Evolutionary conservation across 768 basidiomycete species (phyloP).

Genomic region (Leccinum olivaceopallidum): DNA sequence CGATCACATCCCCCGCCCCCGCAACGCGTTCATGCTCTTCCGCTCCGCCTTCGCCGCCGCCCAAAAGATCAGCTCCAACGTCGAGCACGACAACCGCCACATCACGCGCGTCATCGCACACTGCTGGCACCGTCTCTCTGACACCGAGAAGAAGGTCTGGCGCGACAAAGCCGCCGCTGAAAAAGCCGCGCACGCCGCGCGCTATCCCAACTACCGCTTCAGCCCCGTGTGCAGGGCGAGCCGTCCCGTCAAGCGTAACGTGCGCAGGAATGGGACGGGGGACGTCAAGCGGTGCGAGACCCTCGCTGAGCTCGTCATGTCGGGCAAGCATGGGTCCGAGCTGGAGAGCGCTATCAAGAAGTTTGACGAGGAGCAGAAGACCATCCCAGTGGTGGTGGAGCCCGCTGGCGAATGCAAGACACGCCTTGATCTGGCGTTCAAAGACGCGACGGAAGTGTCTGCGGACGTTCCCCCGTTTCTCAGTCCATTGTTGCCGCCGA

Average conservation of each 20-base stretch:
- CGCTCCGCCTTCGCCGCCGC: constrained; percentile 59
- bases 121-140: constrained; percentile 55
- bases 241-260: constrained; percentile 49
- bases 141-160: constrained; percentile 52
- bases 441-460: background rate
- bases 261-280: constrained; percentile 48
- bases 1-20: constrained; percentile 42
- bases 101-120: constrained; percentile 57
- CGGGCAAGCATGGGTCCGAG: constrained; percentile 51
- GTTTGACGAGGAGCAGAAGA: constrained; percentile 25
- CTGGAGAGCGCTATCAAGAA: constrained; percentile 44
- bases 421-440: background rate
- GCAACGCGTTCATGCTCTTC: constrained; percentile 57
- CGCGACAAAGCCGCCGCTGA: constrained; percentile 50
- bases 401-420: background rate
- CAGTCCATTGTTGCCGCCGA: constrained; percentile 33
- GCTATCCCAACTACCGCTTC: constrained; percentile 59
- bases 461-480: constrained; percentile 25
- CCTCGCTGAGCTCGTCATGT: constrained; percentile 50
- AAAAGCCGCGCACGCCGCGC: constrained; percentile 47
- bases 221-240: constrained; percentile 44
- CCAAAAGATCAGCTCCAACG: constrained; percentile 44
- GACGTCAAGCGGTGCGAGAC: constrained; percentile 50
- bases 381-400: no score
- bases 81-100: constrained; percentile 59